Conservation (phyloP, 2,329 filamentous ascomycete species). For the Parastagonospora avenae region DNA sequence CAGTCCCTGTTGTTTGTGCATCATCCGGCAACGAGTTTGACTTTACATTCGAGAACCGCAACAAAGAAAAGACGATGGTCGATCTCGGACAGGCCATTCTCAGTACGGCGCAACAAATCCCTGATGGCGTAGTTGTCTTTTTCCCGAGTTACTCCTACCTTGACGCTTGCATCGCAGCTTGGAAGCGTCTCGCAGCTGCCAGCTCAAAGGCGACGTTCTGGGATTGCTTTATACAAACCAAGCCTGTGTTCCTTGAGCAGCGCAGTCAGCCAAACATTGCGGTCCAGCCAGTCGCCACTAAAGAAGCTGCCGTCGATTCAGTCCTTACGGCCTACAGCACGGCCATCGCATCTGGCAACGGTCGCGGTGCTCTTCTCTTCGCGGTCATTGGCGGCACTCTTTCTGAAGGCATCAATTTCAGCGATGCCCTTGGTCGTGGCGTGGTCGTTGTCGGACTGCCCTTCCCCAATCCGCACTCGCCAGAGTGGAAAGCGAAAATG, state of each 20-base stretch:
- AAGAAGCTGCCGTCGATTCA: constrained; percentile 64
- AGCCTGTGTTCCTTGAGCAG: constrained; percentile 55
- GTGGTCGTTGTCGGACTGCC: constrained; percentile 92
- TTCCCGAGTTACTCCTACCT: constrained; percentile 96
- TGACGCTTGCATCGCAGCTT: constrained; percentile 64
- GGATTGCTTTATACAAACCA: constrained; percentile 63
- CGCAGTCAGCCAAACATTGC: constrained; percentile 45
- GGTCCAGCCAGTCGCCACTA: constrained; percentile 61
- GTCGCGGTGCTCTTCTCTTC: constrained; percentile 76
- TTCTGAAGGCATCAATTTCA: constrained; percentile 98
- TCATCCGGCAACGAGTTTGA: constrained; percentile 67
- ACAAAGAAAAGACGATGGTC: constrained; percentile 69
- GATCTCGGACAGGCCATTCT: constrained; percentile 77
- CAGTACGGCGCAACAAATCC: constrained; percentile 73
- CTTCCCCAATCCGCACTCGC: constrained; percentile 86
- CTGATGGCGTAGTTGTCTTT: constrained; percentile 90
- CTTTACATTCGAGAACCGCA: constrained; percentile 83
- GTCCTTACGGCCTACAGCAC: constrained; percentile 74
- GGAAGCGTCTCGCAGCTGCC: constrained; percentile 41
- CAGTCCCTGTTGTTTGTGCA: constrained; percentile 68
- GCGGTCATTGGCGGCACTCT: constrained; percentile 94
- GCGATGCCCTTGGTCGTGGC: constrained; percentile 83
- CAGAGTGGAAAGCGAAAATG: constrained; percentile 92
- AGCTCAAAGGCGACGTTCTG: constrained; percentile 47
- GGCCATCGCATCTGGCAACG: constrained; percentile 60